Evolutionary conservation across 1,284 basidiomycete species (phyloP).

Genomic region (Pulchroboletus neoregius): DNA sequence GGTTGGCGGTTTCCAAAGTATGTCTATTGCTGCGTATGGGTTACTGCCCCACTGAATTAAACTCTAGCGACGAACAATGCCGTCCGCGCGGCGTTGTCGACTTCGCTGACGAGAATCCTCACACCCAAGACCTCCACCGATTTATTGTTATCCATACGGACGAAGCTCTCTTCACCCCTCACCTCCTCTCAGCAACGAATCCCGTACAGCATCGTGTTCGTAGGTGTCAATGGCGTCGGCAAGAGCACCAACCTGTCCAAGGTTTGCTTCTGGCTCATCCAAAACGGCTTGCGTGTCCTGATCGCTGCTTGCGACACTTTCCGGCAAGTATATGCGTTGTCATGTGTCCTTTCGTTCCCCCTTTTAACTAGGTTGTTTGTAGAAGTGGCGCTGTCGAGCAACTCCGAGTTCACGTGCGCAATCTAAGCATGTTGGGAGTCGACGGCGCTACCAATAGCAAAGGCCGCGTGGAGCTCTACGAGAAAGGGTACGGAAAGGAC

Average conservation of each 20-base stretch:
- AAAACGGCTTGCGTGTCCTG: conserved; percentile 89
- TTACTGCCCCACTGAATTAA: conserved; percentile 9
- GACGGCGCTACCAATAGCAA: conserved; percentile 66
- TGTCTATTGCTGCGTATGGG: conserved; percentile 32
- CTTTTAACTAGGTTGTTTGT: background rate
- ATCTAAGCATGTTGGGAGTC: conserved; percentile 83
- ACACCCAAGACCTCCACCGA: conserved; percentile 98
- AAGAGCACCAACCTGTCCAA: conserved; percentile 99
- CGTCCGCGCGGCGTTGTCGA: conserved; percentile 80
- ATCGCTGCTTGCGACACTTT: conserved; percentile 99
- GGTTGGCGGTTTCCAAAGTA: conserved; percentile 82
- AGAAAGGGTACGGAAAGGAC: conserved; percentile 97
- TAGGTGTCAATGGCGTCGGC: conserved; percentile 99
- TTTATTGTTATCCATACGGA: conserved; percentile 77
- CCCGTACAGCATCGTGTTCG: conserved; percentile 94
- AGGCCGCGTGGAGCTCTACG: conserved; percentile 86
- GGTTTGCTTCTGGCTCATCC: conserved; percentile 98
- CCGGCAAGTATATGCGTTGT: conserved; percentile 45
- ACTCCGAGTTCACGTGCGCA: conserved; percentile 92
- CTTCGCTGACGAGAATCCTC: conserved; percentile 87
- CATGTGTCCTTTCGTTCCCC: background rate
- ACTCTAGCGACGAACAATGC: conserved; percentile 74
- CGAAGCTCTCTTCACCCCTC: conserved; percentile 66
- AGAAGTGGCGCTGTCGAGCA: conserved; percentile 98
- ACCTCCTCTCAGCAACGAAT: conserved; percentile 69